A percentile compares a stretch with the other conserved stretches of the same genome.
Evolutionary conservation across 805 yeast species (phyloP).

Genomic region (Wickerhamomyces xylosicus): DNA sequence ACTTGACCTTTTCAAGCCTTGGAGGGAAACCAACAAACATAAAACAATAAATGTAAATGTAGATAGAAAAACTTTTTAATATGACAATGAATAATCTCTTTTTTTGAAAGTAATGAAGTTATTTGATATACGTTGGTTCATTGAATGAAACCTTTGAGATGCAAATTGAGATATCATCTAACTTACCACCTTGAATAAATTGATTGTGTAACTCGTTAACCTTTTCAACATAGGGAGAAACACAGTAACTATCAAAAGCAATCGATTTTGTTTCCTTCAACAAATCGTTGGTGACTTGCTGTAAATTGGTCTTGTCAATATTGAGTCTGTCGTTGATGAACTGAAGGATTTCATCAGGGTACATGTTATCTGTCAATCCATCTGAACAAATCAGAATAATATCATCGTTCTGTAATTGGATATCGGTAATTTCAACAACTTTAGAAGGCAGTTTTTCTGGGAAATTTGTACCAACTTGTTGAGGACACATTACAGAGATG

Average conservation of each 20-base stretch:
- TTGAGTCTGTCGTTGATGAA: slow-evolving; percentile 25
- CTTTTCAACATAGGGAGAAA: slow-evolving; percentile 42
- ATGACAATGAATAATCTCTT: too few species aligned
- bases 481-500: slow-evolving; percentile 36
- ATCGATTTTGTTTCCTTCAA: slow-evolving; percentile 34
- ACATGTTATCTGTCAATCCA: slow-evolving; percentile 43
- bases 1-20: background rate
- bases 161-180: slow-evolving; percentile 44
- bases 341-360: slow-evolving; percentile 34
- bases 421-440: slow-evolving; percentile 34
- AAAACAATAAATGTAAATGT: too few species aligned
- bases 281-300: slow-evolving; percentile 29
- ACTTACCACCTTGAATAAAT: slow-evolving; percentile 38
- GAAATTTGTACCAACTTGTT: slow-evolving; percentile 44
- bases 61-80: too few species aligned
- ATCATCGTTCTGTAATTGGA: slow-evolving; percentile 30
- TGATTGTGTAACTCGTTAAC: slow-evolving; percentile 28
- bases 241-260: slow-evolving; percentile 43
- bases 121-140: background rate
- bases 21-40: too few species aligned
- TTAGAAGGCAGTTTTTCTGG: slow-evolving; percentile 32
- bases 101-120: too few species aligned
- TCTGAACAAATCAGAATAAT: slow-evolving; percentile 39
- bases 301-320: slow-evolving; percentile 21
- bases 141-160: slow-evolving; percentile 31